A percentile compares a stretch with the other conserved stretches of the same genome.
Evolutionary conservation across 2,329 filamentous ascomycete species (phyloP).

Genomic region (Ceratocystiopsis sp.): DNA sequence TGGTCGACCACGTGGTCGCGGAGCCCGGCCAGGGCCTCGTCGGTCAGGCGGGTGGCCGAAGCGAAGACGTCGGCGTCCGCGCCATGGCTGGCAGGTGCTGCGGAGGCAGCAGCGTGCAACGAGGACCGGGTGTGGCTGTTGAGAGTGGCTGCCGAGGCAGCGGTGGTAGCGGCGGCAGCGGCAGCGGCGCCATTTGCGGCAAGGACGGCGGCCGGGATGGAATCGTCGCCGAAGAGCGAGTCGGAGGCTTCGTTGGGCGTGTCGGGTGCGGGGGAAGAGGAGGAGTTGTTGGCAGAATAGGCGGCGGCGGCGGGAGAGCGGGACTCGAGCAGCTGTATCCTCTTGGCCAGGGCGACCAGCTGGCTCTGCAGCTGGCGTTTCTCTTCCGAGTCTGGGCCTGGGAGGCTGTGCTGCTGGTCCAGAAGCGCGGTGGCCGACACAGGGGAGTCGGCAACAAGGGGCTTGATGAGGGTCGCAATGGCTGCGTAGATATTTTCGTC

Average conservation of each 20-base stretch:
- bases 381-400: slow-evolving; percentile 56
- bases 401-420: slow-evolving; percentile 46
- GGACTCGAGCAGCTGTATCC: slow-evolving; percentile 70
- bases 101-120: slow-evolving; percentile 8
- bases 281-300: slow-evolving; percentile 11
- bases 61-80: slow-evolving; percentile 10
- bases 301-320: too few relatives aligned
- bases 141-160: not conserved
- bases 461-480: slow-evolving; percentile 15
- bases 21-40: slow-evolving; percentile 70
- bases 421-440: slow-evolving; percentile 13
- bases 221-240: slow-evolving; percentile 44
- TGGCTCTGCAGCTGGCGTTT: slow-evolving; percentile 73
- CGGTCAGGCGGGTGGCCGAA: slow-evolving; percentile 43
- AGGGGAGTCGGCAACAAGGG: slow-evolving; percentile 14
- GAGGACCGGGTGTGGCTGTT: not conserved
- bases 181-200: not conserved
- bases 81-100: slow-evolving; percentile 11
- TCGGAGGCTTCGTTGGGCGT: slow-evolving; percentile 62
- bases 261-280: slow-evolving; percentile 49
- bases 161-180: not conserved
- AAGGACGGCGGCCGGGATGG: slow-evolving; percentile 18
- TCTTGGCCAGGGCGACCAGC: slow-evolving; percentile 57
- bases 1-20: slow-evolving; percentile 87
- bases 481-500: slow-evolving; percentile 15